These are phyloP conservation scores for Aspergillus texensis DNA, from an alignment of 2,329 filamentous ascomycete genomes.

Conservation along the genomic window DNA sequence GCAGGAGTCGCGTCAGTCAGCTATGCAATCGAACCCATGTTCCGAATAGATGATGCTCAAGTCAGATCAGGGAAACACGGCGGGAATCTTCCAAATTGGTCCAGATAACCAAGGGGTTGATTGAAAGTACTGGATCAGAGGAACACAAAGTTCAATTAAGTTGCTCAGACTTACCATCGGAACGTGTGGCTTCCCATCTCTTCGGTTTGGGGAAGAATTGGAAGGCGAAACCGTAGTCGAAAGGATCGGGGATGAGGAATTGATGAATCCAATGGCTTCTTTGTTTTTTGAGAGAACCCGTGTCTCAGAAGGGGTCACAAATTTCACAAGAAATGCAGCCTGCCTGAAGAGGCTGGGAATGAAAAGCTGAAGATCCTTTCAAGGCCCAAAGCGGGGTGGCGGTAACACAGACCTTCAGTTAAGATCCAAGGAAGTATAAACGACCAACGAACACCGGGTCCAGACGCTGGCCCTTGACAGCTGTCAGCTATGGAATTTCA, in stretches of 20 bases:
- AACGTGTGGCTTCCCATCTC: slow-evolving; percentile 42
- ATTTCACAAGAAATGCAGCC: not conserved
- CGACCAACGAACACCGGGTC: not conserved
- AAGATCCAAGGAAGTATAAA: not conserved
- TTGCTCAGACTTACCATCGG: slow-evolving; percentile 36
- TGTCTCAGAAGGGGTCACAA: slow-evolving; percentile 1
- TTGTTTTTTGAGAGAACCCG: not conserved
- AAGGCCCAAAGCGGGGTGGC: slow-evolving; percentile 7
- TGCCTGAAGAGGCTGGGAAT: slow-evolving; percentile 7
- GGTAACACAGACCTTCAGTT: slow-evolving; percentile 10
- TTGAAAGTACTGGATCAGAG: slow-evolving; percentile 6
- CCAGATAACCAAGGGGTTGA: not conserved
- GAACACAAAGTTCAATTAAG: slow-evolving; percentile 15
- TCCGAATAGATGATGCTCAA: not conserved
- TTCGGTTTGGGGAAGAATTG: slow-evolving; percentile 2
- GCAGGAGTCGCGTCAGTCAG: slow-evolving; percentile 33
- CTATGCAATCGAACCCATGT: slow-evolving; percentile 18
- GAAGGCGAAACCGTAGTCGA: not conserved
- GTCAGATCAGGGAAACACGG: not conserved
- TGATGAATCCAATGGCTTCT: not conserved
- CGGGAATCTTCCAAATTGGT: not conserved
- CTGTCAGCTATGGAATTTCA: not conserved
- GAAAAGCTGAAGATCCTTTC: slow-evolving; percentile 3
- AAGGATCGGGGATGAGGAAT: not conserved
- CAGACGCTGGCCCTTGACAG: not conserved